Evolutionary conservation across 2,329 filamentous ascomycete species (phyloP).

Genomic region (Nannizzia gypsea): DNA sequence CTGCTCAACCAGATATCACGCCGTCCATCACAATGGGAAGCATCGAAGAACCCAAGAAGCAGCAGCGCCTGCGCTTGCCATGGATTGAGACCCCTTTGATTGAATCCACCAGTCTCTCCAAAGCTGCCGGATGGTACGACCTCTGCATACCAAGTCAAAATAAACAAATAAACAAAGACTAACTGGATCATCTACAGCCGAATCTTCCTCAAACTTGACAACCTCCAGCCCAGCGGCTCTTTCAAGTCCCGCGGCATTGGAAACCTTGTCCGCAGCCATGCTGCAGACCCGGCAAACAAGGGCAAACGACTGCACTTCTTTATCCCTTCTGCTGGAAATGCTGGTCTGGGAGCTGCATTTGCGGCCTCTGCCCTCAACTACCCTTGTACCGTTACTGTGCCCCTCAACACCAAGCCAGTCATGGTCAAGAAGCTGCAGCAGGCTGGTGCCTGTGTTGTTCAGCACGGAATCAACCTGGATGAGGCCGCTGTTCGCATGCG

Average conservation of each 20-base stretch:
- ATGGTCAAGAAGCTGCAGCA: conserved; percentile 61
- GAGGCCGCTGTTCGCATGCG: conserved; percentile 52
- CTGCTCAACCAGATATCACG: conserved; percentile 7
- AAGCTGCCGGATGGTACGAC: conserved; percentile 58
- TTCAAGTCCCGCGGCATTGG: conserved; percentile 77
- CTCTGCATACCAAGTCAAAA: conserved; percentile 15
- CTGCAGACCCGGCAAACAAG: conserved; percentile 30
- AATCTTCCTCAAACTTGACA: conserved; percentile 76
- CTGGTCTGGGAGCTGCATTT: conserved; percentile 67
- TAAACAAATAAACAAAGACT: not conserved
- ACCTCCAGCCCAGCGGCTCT: conserved; percentile 69
- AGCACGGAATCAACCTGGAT: conserved; percentile 55
- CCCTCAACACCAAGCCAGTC: conserved; percentile 49
- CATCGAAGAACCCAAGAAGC: conserved; percentile 20
- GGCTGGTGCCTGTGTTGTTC: conserved; percentile 58
- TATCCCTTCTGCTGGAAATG: conserved; percentile 70
- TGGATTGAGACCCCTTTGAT: conserved; percentile 64
- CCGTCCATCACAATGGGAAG: conserved; percentile 25
- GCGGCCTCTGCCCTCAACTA: conserved; percentile 54
- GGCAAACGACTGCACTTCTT: conserved; percentile 56
- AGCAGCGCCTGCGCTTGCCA: conserved; percentile 32
- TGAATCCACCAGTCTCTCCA: conserved; percentile 54
- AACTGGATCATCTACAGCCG: conserved; percentile 36
- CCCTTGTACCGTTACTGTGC: conserved; percentile 65
- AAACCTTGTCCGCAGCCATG: conserved; percentile 50